Evolutionary conservation across 345 rosid genomes (phyloP), one percentile per base, ranked within the genome.

Genomic region (Excoecaria cochinchinensis): DNA sequence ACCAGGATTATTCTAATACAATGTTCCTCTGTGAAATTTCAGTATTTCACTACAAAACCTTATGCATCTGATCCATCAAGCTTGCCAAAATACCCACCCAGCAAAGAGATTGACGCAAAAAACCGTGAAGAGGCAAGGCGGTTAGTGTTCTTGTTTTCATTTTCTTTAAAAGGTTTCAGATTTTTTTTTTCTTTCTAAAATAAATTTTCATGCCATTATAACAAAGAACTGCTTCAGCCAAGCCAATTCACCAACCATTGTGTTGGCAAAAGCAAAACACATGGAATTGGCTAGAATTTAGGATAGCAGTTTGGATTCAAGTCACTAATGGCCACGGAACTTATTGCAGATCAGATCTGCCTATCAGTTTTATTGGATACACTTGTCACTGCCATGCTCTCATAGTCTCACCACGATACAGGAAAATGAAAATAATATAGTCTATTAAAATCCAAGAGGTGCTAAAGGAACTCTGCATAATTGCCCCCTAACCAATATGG

Each of bases 81-180:
- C 85, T 85, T 95, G 85, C 99, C 99, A 21, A 67, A 82, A 65
- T 95, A 91, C 77, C 97, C 98, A 22, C 98, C 99, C 42, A 84
- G 89, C 88, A 95, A 95, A 85, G 99, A 91, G 87, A 90, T 95
- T 58, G 98, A 95, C 71, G 93, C 97, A 56, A 95, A 93, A 85
- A 76, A 85, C 78, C 93, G 92, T 17, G 93, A 90, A 74, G 98
- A 88, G 65, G 85, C 89, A 74, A 80, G 74, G 79, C 88, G 97
- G 99, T 95, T 22, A 81, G 80, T 69, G 55, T 57, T 76, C 60
- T 71, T 51, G 25, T 60, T 65, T 19, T 61, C 67, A 56, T 66
- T 36, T 31, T 40, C 38, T 38, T 31, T 73, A 7, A 31, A 70
- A 57, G 31, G 4, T 44, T 71, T 39, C 50, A 22, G 5, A 31